Evolutionary conservation across 2,329 filamentous ascomycete species (phyloP).

Genomic region (Aspergillus neotritici): DNA sequence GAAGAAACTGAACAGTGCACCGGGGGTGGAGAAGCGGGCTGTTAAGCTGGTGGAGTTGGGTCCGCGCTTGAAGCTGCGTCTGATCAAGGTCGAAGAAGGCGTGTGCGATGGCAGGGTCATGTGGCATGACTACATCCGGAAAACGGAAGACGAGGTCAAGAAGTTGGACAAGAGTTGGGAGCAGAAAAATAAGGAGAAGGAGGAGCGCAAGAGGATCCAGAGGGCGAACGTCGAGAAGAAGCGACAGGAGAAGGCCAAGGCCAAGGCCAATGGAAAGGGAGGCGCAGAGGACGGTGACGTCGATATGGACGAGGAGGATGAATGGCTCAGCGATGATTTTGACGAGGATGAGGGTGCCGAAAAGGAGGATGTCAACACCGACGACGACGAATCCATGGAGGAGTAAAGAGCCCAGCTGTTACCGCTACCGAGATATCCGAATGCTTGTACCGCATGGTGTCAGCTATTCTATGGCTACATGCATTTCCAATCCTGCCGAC

Average conservation of each 20-base stretch:
- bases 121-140: slow-evolving; percentile 95
- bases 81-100: slow-evolving; percentile 96
- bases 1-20: slow-evolving; percentile 37
- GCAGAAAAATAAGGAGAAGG: slow-evolving; percentile 70
- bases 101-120: slow-evolving; percentile 83
- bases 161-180: slow-evolving; percentile 81
- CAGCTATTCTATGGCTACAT: not conserved
- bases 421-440: not conserved
- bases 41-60: slow-evolving; percentile 91
- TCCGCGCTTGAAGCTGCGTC: slow-evolving; percentile 76
- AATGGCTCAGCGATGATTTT: slow-evolving; percentile 50
- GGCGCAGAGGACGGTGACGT: slow-evolving; percentile 47
- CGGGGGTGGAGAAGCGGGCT: slow-evolving; percentile 69
- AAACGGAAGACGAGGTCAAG: slow-evolving; percentile 70
- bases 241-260: slow-evolving; percentile 56
- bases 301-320: slow-evolving; percentile 50
- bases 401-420: slow-evolving; percentile 25
- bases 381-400: slow-evolving; percentile 39
- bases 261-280: slow-evolving; percentile 36
- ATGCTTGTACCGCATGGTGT: not conserved
- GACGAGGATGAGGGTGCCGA: slow-evolving; percentile 44
- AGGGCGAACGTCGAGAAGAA: slow-evolving; percentile 89
- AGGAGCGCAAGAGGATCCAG: slow-evolving; percentile 72
- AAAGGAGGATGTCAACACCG: slow-evolving; percentile 21
- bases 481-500: not conserved